A percentile compares a stretch with the other conserved stretches of the same genome.
phyloP scores from a whole-genome alignment of 768 basidiomycete species.

The Termitomyces bulborhizus region DNA sequence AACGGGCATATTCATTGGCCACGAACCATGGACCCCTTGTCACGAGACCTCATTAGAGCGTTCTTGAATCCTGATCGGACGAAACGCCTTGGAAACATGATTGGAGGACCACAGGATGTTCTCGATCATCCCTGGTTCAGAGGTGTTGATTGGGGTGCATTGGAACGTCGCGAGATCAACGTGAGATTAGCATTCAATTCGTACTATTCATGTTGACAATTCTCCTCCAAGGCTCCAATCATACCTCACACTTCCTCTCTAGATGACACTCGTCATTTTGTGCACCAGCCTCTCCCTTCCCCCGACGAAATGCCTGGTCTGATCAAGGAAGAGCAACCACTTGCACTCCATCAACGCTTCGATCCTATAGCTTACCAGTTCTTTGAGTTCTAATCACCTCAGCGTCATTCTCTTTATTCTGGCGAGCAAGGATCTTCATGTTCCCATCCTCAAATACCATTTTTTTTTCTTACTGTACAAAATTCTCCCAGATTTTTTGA shows the following conservation, averaged over 20 bases:
- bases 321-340: conserved; percentile 53
- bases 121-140: conserved; percentile 93
- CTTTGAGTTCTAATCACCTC: conserved; percentile 57
- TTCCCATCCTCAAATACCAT: conserved; percentile 8
- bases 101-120: conserved; percentile 87
- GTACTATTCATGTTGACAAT: conserved; percentile 5
- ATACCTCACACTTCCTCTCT: conserved; percentile 73
- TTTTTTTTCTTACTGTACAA: not conserved
- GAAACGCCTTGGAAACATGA: conserved; percentile 89
- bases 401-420: not conserved
- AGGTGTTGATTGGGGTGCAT: conserved; percentile 88
- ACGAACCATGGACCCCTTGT: conserved; percentile 81
- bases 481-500: not conserved
- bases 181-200: conserved; percentile 34
- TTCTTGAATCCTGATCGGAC: conserved; percentile 90
- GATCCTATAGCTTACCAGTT: conserved; percentile 69
- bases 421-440: not conserved
- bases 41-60: conserved; percentile 80
- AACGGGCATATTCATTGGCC: conserved; percentile 88
- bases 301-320: conserved; percentile 79
- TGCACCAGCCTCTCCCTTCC: conserved; percentile 70
- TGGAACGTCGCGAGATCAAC: conserved; percentile 81
- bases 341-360: conserved; percentile 54
- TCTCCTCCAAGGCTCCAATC: conserved; percentile 64
- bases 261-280: conserved; percentile 85